A percentile compares a stretch with the other conserved stretches of the same genome.
These are phyloP conservation scores for Actinomortierella wolfii DNA, from an alignment of 371 early-diverging fungal genomes.

Conservation along the genomic window DNA sequence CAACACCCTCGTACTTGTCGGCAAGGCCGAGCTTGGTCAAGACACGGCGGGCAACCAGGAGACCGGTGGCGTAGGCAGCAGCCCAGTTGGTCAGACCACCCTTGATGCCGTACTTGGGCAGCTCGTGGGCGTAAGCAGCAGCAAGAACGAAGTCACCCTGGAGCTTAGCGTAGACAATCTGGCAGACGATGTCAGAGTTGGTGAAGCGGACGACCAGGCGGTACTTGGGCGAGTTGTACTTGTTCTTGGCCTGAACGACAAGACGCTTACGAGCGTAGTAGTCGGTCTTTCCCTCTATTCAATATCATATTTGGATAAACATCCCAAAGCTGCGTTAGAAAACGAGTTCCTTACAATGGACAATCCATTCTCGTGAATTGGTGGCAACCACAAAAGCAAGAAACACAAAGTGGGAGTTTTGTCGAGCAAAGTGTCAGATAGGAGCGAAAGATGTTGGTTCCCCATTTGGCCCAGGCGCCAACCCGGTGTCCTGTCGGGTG, in stretches of 20 bases:
- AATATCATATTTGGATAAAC: constrained; percentile 1
- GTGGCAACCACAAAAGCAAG: too few relatives aligned
- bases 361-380: too few relatives aligned
- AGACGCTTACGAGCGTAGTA: constrained; percentile 99
- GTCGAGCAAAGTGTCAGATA: constrained; percentile 71
- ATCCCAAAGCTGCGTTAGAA: too few relatives aligned
- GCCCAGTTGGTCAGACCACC: constrained; percentile 99
- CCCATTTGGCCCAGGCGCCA: constrained; percentile 46
- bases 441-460: constrained; percentile 85
- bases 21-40: constrained; percentile 95
- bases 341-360: too few relatives aligned
- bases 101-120: constrained; percentile 98
- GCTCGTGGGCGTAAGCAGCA: constrained; percentile 99
- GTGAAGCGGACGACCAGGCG: constrained; percentile 99
- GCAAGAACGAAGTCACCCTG: constrained; percentile 98
- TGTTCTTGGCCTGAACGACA: constrained; percentile 99
- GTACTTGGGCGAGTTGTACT: constrained; percentile 99
- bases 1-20: constrained; percentile 95
- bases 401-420: background rate
- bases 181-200: constrained; percentile 98
- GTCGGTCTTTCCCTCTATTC: constrained; percentile 99
- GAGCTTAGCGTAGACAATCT: constrained; percentile 98
- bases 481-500: constrained; percentile 61
- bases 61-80: constrained; percentile 99
- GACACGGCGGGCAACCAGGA: constrained; percentile 97